Evolutionary conservation across 495 filamentous ascomycete genomes (phyloP).

Genomic region (Penicillium cinerascens): DNA sequence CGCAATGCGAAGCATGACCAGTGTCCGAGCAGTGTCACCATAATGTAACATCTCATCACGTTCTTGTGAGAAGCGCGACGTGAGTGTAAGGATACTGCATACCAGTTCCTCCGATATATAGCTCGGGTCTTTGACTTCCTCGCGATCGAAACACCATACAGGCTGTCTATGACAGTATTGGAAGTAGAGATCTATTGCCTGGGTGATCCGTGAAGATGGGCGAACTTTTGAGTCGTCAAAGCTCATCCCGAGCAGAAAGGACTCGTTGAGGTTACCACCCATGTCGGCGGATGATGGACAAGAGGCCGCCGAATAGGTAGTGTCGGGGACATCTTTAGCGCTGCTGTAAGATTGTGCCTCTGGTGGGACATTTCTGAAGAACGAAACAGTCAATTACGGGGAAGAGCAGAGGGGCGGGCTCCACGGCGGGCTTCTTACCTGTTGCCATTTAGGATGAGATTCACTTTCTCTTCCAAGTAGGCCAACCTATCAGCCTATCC

Average conservation of each 20-base stretch:
- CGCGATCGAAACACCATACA: constrained; percentile 46
- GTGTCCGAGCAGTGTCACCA: constrained; percentile 36
- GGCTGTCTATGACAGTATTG: constrained; percentile 47
- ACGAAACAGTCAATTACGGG: constrained; percentile 5
- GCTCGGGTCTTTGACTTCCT: constrained; percentile 38
- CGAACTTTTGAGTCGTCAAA: constrained; percentile 30
- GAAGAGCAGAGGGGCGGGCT: background rate
- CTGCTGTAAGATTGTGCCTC: constrained; percentile 16
- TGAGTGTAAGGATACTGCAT: constrained; percentile 42
- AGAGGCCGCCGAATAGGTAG: constrained; percentile 16
- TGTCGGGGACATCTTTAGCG: constrained; percentile 13
- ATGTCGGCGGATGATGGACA: constrained; percentile 21
- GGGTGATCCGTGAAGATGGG: constrained; percentile 27
- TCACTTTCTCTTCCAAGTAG: constrained; percentile 47
- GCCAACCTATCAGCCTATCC: constrained; percentile 42
- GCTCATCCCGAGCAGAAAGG: constrained; percentile 28
- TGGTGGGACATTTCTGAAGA: constrained; percentile 13
- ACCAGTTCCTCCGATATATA: constrained; percentile 39
- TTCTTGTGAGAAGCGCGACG: constrained; percentile 39
- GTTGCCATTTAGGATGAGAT: constrained; percentile 39
- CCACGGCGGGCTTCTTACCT: constrained; percentile 16
- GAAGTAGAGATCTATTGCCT: constrained; percentile 41
- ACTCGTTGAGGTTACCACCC: constrained; percentile 16
- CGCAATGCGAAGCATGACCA: constrained; percentile 47
- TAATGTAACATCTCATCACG: constrained; percentile 36